Evolutionary conservation across 225 moss, liverwort and hornwort species (phyloP).

Genomic region (Pleurozium schreberi): DNA sequence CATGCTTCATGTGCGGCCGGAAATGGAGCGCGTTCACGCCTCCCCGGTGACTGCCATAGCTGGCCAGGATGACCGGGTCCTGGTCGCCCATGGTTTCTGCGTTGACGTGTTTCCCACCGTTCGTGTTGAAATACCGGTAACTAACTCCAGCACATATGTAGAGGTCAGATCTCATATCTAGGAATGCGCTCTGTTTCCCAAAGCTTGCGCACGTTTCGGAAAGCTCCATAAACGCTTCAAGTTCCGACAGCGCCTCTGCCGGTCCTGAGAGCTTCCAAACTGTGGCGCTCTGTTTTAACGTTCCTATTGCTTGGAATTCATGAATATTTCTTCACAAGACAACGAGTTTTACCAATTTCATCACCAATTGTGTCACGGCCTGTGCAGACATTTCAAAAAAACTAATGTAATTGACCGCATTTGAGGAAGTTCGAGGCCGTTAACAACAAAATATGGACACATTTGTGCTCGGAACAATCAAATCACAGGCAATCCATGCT

Average conservation of each 20-base stretch:
- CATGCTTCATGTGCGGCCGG: conserved; percentile 89
- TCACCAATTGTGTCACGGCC: neutral
- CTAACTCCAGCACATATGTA: conserved; percentile 3
- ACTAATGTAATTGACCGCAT: neutral
- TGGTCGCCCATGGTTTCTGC: conserved; percentile 35
- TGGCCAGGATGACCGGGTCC: conserved; percentile 70
- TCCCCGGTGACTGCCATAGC: conserved; percentile 79
- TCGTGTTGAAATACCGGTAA: neutral
- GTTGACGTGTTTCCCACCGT: neutral
- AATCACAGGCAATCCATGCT: too few relatives aligned
- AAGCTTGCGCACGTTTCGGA: neutral
- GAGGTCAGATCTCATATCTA: neutral
- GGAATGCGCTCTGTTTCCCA: neutral
- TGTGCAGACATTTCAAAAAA: neutral
- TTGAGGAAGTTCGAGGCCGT: neutral
- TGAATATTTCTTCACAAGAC: neutral
- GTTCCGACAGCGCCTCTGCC: neutral
- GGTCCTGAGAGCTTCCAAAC: neutral
- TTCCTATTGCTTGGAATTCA: neutral
- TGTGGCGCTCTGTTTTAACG: neutral
- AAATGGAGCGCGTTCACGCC: conserved; percentile 68
- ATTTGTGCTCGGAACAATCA: neutral
- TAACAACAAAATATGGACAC: neutral
- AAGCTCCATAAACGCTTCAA: neutral
- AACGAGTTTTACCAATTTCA: too few relatives aligned